These are phyloP conservation scores for Didymella sp. DNA, from an alignment of 2,329 filamentous ascomycete species.

Conservation along the genomic window DNA sequence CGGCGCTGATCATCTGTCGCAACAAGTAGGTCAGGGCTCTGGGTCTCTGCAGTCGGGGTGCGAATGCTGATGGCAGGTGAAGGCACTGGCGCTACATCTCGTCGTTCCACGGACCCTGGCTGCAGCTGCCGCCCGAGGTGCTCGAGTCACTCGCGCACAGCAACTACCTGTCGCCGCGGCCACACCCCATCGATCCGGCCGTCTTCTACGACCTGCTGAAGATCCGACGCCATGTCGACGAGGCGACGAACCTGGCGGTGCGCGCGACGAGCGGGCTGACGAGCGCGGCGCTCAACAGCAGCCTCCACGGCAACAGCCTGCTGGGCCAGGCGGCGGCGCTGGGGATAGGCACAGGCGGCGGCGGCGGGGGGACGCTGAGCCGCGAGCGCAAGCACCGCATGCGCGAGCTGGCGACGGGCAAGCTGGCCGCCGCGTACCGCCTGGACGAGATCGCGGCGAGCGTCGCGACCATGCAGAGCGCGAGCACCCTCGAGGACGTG, in stretches of 20 bases:
- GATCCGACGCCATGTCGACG: conserved; percentile 79
- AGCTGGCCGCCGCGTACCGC: conserved; percentile 77
- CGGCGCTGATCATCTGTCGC: conserved; percentile 52
- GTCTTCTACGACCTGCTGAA: conserved; percentile 86
- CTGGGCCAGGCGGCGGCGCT: conserved; percentile 10
- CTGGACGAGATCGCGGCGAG: conserved; percentile 84
- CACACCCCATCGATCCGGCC: conserved; percentile 78
- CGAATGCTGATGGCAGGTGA: conserved; percentile 15
- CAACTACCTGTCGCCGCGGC: conserved; percentile 79
- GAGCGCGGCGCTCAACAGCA: conserved; percentile 67
- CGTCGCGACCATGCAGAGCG: conserved; percentile 82
- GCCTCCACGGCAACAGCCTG: conserved; percentile 57
- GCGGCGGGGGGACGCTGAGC: conserved; percentile 70
- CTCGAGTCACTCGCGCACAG: conserved; percentile 79
- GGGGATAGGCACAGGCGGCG: conserved; percentile 53
- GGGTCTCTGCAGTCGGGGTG: conserved; percentile 7
- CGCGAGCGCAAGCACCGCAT: conserved; percentile 79
- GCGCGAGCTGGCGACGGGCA: conserved; percentile 79
- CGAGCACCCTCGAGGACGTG: conserved; percentile 78
- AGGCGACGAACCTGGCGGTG: conserved; percentile 78
- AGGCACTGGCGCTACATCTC: conserved; percentile 89
- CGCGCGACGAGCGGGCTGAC: conserved; percentile 77
- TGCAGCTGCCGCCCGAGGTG: conserved; percentile 78
- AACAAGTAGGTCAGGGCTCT: conserved; percentile 50
- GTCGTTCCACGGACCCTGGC: conserved; percentile 83